Evolutionary conservation across 441 rosid genomes (phyloP), one percentile per base, ranked within the genome.

Genomic region (Melastoma candidum): DNA sequence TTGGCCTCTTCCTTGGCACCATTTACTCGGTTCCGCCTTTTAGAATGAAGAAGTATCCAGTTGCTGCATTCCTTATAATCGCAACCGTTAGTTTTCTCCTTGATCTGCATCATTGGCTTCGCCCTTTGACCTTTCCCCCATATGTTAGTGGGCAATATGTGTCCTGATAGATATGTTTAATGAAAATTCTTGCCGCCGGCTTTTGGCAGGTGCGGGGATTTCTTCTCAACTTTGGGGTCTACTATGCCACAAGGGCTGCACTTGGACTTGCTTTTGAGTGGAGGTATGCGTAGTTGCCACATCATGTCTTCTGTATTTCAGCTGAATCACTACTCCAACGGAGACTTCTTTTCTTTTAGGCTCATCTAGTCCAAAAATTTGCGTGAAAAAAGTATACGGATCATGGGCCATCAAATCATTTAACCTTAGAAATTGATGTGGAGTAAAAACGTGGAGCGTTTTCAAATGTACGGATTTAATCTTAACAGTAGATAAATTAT

Each of bases 1-100:
- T 87, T 64, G 96, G 98, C 26, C 95, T 87, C 58, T 79, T 85
- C 69, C 77, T 85, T 32, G 98, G 98, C 58, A 92, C 98, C 60
- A 85, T 87, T 65, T 92, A 92, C 67, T 92, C 96, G 29, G 95
- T 87, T 68, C 98, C 98, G 68, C 98, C 96, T 5, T 53, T 92
- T 60, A 80, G 98, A 77, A 72, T 92, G 93, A 92, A 92, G 76
- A 77, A 87, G 82, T 92, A 68, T 74, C 84, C 96, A 7, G 81
- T 87, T 55, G 87, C 85, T 43, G 96, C 96, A 46, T 92, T 92
- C 70, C 96, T 92, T 63, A 85, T 87, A 44, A 92, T 92, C 58
- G 96, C 98, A 25, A 92, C 81, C 77, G 96, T 87, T 75, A 25
- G 41, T 7, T 58, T 67, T 64, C 54, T 54, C 56, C 64, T 46